These are phyloP conservation scores for Apiospora malaysiana DNA, from an alignment of 2,329 filamentous ascomycete genomes.

Conservation along the genomic window DNA sequence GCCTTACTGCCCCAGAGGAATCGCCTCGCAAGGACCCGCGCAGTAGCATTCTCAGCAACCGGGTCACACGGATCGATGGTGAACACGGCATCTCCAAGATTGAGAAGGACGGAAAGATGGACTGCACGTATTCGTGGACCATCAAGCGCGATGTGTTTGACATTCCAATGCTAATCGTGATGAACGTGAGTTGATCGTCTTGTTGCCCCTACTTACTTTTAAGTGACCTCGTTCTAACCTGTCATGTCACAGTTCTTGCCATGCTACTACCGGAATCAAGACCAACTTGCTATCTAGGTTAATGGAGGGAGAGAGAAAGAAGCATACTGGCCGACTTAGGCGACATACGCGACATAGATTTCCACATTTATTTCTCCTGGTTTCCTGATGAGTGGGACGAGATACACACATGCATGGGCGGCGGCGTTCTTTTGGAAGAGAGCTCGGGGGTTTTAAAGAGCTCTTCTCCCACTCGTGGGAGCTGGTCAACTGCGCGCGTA, in stretches of 20 bases:
- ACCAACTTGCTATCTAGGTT: conserved; percentile 59
- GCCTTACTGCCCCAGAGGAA: conserved; percentile 43
- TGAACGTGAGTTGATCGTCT: conserved; percentile 76
- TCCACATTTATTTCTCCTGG: conserved; percentile 21
- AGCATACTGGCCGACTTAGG: conserved; percentile 23
- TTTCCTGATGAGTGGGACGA: conserved; percentile 4
- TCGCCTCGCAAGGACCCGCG: conserved; percentile 54
- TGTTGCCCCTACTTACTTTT: not conserved
- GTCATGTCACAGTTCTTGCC: conserved; percentile 56
- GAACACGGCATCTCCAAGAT: conserved; percentile 83
- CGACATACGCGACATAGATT: conserved; percentile 27
- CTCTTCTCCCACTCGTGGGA: conserved; percentile 35
- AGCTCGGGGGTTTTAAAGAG: conserved; percentile 34
- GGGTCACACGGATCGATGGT: conserved; percentile 68
- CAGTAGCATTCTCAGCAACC: conserved; percentile 60
- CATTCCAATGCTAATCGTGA: conserved; percentile 97
- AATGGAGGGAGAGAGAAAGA: conserved; percentile 24
- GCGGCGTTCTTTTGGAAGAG: conserved; percentile 40
- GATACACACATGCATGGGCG: conserved; percentile 36
- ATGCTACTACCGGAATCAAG: conserved; percentile 64
- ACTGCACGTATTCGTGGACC: conserved; percentile 96
- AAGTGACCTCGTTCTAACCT: not conserved
- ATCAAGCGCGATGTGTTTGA: conserved; percentile 97
- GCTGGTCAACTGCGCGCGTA: conserved; percentile 34
- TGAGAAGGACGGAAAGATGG: conserved; percentile 87